Conservation (phyloP, 2,329 filamentous ascomycete species). For the Chrysosporium keratinophilum region DNA sequence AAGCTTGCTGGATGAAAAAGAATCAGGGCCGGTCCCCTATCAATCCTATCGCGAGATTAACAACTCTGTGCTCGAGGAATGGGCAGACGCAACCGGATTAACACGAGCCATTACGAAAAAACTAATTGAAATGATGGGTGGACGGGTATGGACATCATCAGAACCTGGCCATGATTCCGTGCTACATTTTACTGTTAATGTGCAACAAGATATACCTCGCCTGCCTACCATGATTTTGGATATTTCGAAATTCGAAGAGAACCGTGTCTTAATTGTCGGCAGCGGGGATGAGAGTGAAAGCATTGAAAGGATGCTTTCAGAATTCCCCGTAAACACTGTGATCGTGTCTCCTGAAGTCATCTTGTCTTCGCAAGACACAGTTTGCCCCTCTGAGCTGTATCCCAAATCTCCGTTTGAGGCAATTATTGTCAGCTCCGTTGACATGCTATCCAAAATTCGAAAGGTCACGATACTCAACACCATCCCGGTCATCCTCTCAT, state of each 20-base stretch:
- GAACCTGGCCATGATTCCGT: background rate
- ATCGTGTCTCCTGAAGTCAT: background rate
- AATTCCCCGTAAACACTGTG: background rate
- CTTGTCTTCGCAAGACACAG: background rate
- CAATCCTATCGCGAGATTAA: background rate
- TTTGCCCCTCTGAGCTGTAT: background rate
- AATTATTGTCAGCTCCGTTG: conserved; percentile 1
- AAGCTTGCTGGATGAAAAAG: background rate
- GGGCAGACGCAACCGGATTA: conserved; percentile 2
- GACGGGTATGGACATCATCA: background rate
- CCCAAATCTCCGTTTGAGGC: conserved; percentile 1
- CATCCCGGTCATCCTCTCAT: background rate
- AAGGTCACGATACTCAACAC: background rate
- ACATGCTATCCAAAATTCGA: background rate
- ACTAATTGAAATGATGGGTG: conserved; percentile 1
- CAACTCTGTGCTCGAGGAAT: background rate
- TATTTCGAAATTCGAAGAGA: conserved; percentile 1
- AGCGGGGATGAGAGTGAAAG: background rate
- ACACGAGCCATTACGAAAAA: background rate
- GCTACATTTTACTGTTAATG: background rate
- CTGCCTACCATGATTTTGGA: background rate
- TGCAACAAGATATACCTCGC: background rate
- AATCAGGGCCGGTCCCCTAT: background rate
- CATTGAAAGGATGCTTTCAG: background rate
- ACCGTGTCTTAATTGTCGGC: conserved; percentile 1